Evolutionary conservation across 257 asterid species (phyloP).

Genomic region (Nyctanthes arbortristis): DNA sequence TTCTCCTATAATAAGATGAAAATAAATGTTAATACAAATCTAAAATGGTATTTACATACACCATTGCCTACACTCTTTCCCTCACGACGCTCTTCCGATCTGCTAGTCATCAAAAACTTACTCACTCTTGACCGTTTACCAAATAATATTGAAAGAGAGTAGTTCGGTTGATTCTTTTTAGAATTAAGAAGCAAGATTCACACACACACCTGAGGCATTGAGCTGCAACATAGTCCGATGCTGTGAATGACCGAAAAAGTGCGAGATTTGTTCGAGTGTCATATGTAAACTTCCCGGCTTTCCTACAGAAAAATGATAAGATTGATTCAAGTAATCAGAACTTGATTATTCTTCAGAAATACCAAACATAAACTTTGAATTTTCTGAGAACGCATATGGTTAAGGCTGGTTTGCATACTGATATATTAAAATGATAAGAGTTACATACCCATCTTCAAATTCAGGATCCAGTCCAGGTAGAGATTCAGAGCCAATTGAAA

Average conservation of each 20-base stretch:
- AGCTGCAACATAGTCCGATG: conserved; percentile 91
- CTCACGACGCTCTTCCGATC: too few species aligned
- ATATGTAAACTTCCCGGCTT: conserved; percentile 52
- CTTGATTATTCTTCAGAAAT: conserved; percentile 1
- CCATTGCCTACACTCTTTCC: too few species aligned
- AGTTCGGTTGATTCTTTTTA: neutral
- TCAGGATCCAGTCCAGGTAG: conserved; percentile 69
- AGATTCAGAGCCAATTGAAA: conserved; percentile 87
- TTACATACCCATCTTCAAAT: conserved; percentile 84
- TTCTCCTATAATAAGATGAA: conserved; percentile 59
- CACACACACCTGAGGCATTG: conserved; percentile 79
- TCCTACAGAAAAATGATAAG: conserved; percentile 40
- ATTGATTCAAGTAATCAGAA: conserved; percentile 21
- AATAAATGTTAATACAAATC: conserved; percentile 7
- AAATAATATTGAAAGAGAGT: neutral
- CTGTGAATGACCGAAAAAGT: conserved; percentile 83
- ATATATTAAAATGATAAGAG: conserved; percentile 24
- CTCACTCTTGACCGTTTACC: conserved; percentile 5
- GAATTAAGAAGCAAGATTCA: neutral
- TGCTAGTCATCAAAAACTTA: neutral
- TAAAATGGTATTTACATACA: neutral
- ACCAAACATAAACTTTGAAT: neutral
- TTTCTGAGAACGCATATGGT: conserved; percentile 3
- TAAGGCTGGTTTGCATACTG: conserved; percentile 10
- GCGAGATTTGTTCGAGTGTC: conserved; percentile 86